Conservation (phyloP, 1,284 basidiomycete genomes). For the Boletus semigastroideus region DNA sequence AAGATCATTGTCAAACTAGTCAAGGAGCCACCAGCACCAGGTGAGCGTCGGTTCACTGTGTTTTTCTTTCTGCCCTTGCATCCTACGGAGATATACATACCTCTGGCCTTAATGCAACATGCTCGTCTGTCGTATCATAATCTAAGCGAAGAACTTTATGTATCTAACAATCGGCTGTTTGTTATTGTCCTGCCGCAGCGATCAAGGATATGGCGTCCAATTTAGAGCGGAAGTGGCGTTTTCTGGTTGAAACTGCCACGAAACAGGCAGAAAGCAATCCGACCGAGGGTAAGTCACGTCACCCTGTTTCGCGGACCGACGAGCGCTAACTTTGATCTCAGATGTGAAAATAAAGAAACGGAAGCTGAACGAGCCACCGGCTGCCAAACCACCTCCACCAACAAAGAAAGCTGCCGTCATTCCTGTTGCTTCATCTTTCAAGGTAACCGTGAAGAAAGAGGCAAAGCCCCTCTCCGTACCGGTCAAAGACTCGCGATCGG, state of each 20-base stretch:
- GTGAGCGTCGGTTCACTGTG: constrained; percentile 48
- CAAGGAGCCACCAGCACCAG: constrained; percentile 65
- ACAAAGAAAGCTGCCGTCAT: constrained; percentile 63
- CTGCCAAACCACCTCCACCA: constrained; percentile 49
- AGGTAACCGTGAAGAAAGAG: constrained; percentile 44
- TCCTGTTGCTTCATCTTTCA: constrained; percentile 35
- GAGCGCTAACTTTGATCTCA: constrained; percentile 34
- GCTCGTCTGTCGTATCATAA: constrained; percentile 37
- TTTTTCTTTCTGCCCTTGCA: constrained; percentile 19
- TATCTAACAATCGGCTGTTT: constrained; percentile 64
- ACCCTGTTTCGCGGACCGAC: constrained; percentile 34
- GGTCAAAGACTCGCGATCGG: constrained; percentile 75
- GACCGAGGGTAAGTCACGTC: constrained; percentile 71
- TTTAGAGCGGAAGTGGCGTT: constrained; percentile 78
- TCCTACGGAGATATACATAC: constrained; percentile 32
- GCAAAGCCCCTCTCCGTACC: constrained; percentile 40
- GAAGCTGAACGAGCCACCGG: constrained; percentile 52
- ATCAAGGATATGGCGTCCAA: constrained; percentile 89
- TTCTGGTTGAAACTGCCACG: constrained; percentile 47
- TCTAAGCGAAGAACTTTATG: constrained; percentile 47
- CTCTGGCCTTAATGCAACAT: constrained; percentile 23
- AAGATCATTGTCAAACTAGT: constrained; percentile 72
- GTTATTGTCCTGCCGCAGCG: constrained; percentile 53
- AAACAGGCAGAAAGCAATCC: constrained; percentile 48
- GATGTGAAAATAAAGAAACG: constrained; percentile 71